Evolutionary conservation across 129 eudicot species (phyloP).

Genomic region (Pseudognaphalium luteoalbum): DNA sequence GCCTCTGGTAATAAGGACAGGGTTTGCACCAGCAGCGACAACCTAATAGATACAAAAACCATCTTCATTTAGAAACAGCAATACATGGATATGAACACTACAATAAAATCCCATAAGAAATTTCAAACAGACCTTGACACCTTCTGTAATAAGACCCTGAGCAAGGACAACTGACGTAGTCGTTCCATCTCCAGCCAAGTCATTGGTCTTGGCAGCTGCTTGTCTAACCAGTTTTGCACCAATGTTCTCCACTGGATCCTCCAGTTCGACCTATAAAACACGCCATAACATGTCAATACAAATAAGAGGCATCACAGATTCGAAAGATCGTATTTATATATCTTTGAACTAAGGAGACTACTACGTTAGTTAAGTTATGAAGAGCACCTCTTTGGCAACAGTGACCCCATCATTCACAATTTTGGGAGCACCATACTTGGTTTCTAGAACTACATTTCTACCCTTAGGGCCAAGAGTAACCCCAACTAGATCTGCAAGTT

Average conservation of each 20-base stretch:
- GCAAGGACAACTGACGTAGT: slow-evolving; percentile 97
- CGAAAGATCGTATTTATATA: neutral
- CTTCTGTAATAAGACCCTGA: slow-evolving; percentile 93
- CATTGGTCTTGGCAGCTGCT: slow-evolving; percentile 96
- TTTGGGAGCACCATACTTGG: slow-evolving; percentile 92
- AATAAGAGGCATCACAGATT: neutral
- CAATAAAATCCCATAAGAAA: neutral
- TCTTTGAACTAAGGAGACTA: neutral
- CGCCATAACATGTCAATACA: neutral
- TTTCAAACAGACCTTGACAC: slow-evolving; percentile 73
- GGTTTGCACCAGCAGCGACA: slow-evolving; percentile 93
- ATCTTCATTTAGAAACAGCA: neutral
- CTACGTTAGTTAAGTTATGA: neutral
- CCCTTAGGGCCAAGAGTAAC: slow-evolving; percentile 98
- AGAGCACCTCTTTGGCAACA: slow-evolving; percentile 78
- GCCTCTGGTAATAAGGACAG: slow-evolving; percentile 84
- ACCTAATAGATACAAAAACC: slow-evolving; percentile 43
- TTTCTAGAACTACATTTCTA: slow-evolving; percentile 87
- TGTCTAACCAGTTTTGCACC: slow-evolving; percentile 93
- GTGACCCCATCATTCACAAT: slow-evolving; percentile 95
- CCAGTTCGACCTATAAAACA: slow-evolving; percentile 27
- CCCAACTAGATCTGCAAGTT: slow-evolving; percentile 93
- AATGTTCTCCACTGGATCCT: slow-evolving; percentile 68
- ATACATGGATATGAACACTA: neutral
- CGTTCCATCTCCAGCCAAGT: slow-evolving; percentile 96